These are phyloP conservation scores for Nothopassalora personata DNA, from an alignment of 2,329 filamentous ascomycete genomes.

Conservation along the genomic window DNA sequence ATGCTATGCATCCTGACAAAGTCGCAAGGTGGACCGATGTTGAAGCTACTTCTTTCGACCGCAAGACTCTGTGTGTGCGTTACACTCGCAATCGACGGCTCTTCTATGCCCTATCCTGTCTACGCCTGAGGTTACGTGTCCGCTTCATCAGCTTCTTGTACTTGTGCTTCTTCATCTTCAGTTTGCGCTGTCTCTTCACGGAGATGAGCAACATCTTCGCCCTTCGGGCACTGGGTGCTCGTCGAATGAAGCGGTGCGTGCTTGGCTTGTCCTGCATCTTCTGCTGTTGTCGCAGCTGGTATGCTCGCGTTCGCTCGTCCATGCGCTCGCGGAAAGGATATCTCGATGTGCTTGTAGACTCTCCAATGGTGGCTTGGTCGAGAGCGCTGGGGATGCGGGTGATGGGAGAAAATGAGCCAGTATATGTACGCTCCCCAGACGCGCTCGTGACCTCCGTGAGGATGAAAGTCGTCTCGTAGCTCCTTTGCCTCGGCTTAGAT, in stretches of 20 bases:
- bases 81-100: neutral
- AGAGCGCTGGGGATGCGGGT: slow-evolving; percentile 35
- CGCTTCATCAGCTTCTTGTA: slow-evolving; percentile 98
- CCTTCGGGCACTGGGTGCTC: slow-evolving; percentile 18
- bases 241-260: slow-evolving; percentile 7
- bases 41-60: neutral
- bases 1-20: slow-evolving; percentile 1
- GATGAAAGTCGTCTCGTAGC: slow-evolving; percentile 46
- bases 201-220: slow-evolving; percentile 72
- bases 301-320: slow-evolving; percentile 57
- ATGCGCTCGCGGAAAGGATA: slow-evolving; percentile 65
- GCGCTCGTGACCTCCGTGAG: slow-evolving; percentile 50
- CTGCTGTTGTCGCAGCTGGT: slow-evolving; percentile 28
- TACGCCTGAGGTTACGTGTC: slow-evolving; percentile 81
- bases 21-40: neutral
- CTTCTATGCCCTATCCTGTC: slow-evolving; percentile 52
- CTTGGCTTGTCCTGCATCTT: slow-evolving; percentile 10
- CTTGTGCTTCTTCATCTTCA: slow-evolving; percentile 99
- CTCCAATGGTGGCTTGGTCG: slow-evolving; percentile 29
- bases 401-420: slow-evolving; percentile 48
- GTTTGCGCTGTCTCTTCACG: slow-evolving; percentile 83
- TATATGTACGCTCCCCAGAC: slow-evolving; percentile 48
- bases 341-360: slow-evolving; percentile 6
- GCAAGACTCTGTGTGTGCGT: neutral
- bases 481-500: slow-evolving; percentile 16